A percentile compares a stretch with the other conserved stretches of the same genome.
Evolutionary conservation across 192 early-diverging fungal species (phyloP).

Genomic region (Helicostylum pulchrum): DNA sequence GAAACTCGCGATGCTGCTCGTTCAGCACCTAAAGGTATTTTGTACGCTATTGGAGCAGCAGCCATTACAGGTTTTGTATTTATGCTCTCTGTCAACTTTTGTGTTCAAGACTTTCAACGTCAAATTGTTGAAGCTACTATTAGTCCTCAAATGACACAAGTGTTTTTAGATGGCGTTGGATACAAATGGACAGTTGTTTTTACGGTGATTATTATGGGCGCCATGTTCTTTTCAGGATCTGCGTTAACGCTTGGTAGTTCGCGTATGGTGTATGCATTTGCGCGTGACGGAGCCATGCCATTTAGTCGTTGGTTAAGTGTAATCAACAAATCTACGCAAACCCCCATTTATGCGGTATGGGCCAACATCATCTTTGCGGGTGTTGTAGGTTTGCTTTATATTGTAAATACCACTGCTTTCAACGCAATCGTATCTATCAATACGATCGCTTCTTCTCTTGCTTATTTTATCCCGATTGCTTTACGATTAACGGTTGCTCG

Average conservation of each 20-base stretch:
- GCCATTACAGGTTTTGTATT: constrained; percentile 46
- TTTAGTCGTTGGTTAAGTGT: constrained; percentile 38
- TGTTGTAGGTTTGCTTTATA: constrained; percentile 37
- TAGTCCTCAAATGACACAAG: constrained; percentile 43
- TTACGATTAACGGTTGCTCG: constrained; percentile 43
- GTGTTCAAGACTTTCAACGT: constrained; percentile 41
- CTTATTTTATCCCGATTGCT: constrained; percentile 53
- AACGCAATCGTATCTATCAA: constrained; percentile 57
- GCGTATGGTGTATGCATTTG: constrained; percentile 57
- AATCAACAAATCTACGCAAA: constrained; percentile 35
- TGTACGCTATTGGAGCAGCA: constrained; percentile 43
- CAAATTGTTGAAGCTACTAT: constrained; percentile 42
- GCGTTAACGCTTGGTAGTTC: constrained; percentile 50
- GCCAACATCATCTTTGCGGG: constrained; percentile 43
- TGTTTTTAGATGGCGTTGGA: constrained; percentile 51
- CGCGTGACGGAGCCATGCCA: constrained; percentile 56
- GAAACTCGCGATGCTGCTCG: constrained; percentile 48
- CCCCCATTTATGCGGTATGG: constrained; percentile 53
- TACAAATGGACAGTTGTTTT: constrained; percentile 45
- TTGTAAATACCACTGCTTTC: constrained; percentile 48
- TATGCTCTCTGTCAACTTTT: constrained; percentile 50
- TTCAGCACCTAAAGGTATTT: constrained; percentile 49
- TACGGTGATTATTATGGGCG: constrained; percentile 48
- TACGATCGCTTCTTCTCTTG: constrained; percentile 51
- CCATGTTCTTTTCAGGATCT: constrained; percentile 52